A percentile compares a stretch with the other conserved stretches of the same genome.
These are phyloP conservation scores for Antrodiella citrinella DNA, from an alignment of 768 basidiomycete genomes.

Conservation along the genomic window DNA sequence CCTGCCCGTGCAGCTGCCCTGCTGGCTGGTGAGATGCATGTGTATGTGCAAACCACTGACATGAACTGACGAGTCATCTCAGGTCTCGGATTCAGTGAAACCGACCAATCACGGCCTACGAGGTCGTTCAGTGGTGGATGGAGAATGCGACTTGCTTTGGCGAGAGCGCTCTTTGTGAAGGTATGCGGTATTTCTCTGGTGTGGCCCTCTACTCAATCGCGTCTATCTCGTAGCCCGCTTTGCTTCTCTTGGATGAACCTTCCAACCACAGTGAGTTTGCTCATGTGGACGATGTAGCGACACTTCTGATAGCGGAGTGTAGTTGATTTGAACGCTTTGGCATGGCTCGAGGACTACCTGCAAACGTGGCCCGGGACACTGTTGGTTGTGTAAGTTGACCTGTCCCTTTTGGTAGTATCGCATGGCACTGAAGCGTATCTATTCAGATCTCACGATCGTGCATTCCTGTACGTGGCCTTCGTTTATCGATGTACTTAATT, in stretches of 20 bases:
- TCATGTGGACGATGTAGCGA: not conserved
- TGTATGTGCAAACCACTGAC: no score
- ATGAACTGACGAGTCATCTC: not conserved
- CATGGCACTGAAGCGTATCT: no score
- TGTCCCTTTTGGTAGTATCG: not conserved
- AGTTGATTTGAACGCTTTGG: slow-evolving; percentile 93
- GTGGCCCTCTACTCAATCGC: not conserved
- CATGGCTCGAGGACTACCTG: slow-evolving; percentile 96
- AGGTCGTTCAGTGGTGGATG: slow-evolving; percentile 94
- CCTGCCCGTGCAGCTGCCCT: slow-evolving; percentile 89
- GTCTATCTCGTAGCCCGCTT: slow-evolving; percentile 45
- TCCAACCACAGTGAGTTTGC: slow-evolving; percentile 81
- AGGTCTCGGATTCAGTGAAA: slow-evolving; percentile 89
- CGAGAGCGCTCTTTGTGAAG: slow-evolving; percentile 95
- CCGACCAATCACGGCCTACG: slow-evolving; percentile 78
- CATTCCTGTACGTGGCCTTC: slow-evolving; percentile 62
- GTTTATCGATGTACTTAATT: not conserved
- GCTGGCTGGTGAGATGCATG: slow-evolving; percentile 57
- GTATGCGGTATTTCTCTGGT: slow-evolving; percentile 24
- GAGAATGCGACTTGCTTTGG: slow-evolving; percentile 95
- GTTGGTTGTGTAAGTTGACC: slow-evolving; percentile 76
- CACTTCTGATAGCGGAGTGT: slow-evolving; percentile 2
- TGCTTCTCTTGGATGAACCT: slow-evolving; percentile 85
- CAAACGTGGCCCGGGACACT: slow-evolving; percentile 92
- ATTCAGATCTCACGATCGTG: slow-evolving; percentile 90